Conservation (phyloP, 768 basidiomycete genomes). For the Pleurotus pulmonarius region DNA sequence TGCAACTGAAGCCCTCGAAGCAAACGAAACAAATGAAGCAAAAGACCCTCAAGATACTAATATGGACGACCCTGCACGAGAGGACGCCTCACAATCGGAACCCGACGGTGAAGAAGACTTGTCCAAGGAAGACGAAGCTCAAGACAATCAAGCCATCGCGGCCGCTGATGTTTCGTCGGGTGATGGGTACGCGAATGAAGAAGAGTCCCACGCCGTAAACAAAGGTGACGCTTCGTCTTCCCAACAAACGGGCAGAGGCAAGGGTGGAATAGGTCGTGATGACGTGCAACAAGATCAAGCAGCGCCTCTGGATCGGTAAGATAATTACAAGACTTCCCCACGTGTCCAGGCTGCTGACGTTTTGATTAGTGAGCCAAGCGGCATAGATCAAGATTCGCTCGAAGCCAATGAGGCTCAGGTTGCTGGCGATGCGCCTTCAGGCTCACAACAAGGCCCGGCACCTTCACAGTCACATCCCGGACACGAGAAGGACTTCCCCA, state of each 20-base stretch:
- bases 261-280: constrained; percentile 20
- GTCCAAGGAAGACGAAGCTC: constrained; percentile 18
- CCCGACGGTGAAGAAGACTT: constrained; percentile 22
- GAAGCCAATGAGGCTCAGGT: constrained; percentile 17
- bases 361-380: not conserved
- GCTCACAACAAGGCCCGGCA: constrained; percentile 41
- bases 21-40: constrained; percentile 29
- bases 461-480: constrained; percentile 21
- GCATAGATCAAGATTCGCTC: constrained; percentile 9
- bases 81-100: constrained; percentile 15
- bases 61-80: constrained; percentile 14
- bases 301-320: constrained; percentile 30
- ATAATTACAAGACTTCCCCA: not conserved
- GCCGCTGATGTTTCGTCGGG: constrained; percentile 42
- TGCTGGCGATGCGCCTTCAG: constrained; percentile 33
- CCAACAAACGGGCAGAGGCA: constrained; percentile 23
- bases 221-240: constrained; percentile 6
- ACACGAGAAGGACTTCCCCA: constrained; percentile 19
- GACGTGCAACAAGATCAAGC: constrained; percentile 23
- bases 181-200: constrained; percentile 32
- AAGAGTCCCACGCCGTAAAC: constrained; percentile 2
- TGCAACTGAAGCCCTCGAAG: constrained; percentile 16
- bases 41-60: constrained; percentile 16
- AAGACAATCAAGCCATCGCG: constrained; percentile 30
- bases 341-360: too few relatives aligned